Base-by-base conservation (phyloP, 2,329 filamentous ascomycete species). In the Hypoxylon sp. region DNA sequence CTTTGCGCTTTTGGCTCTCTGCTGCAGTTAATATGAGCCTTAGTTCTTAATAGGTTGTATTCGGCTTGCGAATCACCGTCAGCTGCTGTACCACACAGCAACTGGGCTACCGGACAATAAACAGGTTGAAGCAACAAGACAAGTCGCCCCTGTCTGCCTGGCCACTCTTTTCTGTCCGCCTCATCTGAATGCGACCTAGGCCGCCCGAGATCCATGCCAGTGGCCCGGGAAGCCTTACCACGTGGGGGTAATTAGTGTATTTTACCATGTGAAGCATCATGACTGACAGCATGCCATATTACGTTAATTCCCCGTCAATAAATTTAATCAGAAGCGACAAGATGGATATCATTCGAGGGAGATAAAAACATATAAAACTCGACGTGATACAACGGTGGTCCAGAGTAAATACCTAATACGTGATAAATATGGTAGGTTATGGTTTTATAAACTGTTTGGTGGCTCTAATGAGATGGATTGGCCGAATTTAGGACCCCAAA, bases 21-120 rank as follows among this genome's bases (percentile, higher is more conserved):
- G 42, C 48, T 61, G 64, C 68, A 68, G 49, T 69, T 68, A 63
- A 72, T 73, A 65, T 63, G 27, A 51, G 25, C 54, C 58, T 55
- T 40, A 22, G 27, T 44, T 59, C 55, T 66, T 37, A 55, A 58
- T 70, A 61, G 67, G 54, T 54, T 35, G 20, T 58, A 14, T 59
- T 53, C 10, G 35, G 62, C 53, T 55, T 61, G 40, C 44, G 55
- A 72, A 69, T 66, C 57, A 50, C 64, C 53, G 55, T 64, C 46
- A 66, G 59, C 67, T 66, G 63, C 50, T 20, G 55, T 56, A 44
- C 56, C 14, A 60, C 42, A 56, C 42, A 58, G 33, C 54, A 42
- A 60, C 57, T 61, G 35, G 35, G 48, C 17, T 27, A 13, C 37
- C 42, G 53, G 68, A 44, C 61, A 57, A 61, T 61, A 49, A 53